Evolutionary conservation across 1,139 yeast genomes (phyloP).

Genomic region (Geotrichum phurueaensis): DNA sequence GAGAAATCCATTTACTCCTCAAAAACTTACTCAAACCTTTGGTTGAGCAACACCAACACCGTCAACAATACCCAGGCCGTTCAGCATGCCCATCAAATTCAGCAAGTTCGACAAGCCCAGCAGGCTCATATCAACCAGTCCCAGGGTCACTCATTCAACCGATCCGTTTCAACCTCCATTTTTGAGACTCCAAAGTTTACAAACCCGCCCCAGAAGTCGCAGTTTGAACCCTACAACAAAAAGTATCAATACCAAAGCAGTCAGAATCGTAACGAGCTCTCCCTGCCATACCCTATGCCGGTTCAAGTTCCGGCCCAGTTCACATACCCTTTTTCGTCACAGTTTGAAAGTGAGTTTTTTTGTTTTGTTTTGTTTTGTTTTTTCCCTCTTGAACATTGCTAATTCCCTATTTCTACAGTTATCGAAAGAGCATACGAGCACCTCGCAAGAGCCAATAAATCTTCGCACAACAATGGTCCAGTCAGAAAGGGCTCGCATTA

Average conservation of each 20-base stretch:
- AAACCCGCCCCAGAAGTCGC: slow-evolving; percentile 3
- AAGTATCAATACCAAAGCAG: not conserved
- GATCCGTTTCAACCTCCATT: not conserved
- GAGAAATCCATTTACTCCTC: not conserved
- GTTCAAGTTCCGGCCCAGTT: slow-evolving; percentile 9
- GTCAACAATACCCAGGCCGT: not conserved
- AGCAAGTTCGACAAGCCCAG: not conserved
- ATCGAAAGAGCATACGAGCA: slow-evolving; percentile 12
- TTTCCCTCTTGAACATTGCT: not conserved
- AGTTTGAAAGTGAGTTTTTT: slow-evolving; percentile 7
- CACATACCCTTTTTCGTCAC: slow-evolving; percentile 14
- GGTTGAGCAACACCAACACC: not conserved
- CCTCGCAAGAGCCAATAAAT: slow-evolving; percentile 7
- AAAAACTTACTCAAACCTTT: not conserved
- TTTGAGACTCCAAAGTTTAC: slow-evolving; percentile 3
- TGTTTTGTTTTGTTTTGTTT: not conserved
- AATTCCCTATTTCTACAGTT: not conserved
- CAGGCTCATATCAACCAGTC: not conserved
- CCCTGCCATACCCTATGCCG: slow-evolving; percentile 2
- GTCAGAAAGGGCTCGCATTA: slow-evolving; percentile 1
- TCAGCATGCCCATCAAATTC: not conserved
- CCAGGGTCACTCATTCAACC: not conserved
- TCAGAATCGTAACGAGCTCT: not conserved
- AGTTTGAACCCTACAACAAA: not conserved
- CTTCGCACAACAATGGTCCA: not conserved